Percentiles rank a stretch among this genome's conserved stretches.
Conservation (phyloP, 78 protist species). For the Dictyostelium brefeldianum region DNA sequence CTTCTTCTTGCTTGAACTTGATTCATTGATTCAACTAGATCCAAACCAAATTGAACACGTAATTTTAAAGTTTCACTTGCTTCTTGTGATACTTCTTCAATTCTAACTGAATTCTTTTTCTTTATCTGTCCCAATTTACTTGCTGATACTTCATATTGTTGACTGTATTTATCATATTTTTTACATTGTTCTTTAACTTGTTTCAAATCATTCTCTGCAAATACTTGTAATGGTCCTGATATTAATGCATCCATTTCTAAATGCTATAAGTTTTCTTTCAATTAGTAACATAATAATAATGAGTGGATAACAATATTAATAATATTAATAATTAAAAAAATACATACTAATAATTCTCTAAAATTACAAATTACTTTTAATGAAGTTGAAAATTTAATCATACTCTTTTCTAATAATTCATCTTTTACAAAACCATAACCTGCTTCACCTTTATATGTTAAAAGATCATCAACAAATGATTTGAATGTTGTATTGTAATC, state of each 20-base stretch:
- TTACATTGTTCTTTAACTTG: constrained; percentile 74
- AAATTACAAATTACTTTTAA: constrained; percentile 74
- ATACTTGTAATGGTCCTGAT: constrained; percentile 57
- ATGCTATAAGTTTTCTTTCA: background rate
- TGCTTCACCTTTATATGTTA: constrained; percentile 45
- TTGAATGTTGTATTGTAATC: constrained; percentile 51
- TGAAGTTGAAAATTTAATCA: constrained; percentile 49
- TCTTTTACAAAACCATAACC: constrained; percentile 18
- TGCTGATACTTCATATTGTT: constrained; percentile 53
- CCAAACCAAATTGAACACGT: constrained; percentile 56
- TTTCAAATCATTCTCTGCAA: constrained; percentile 74
- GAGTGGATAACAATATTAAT: too few relatives aligned
- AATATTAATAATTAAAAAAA: background rate
- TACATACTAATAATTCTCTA: constrained; percentile 73
- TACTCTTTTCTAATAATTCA: constrained; percentile 49
- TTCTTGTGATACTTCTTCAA: constrained; percentile 73
- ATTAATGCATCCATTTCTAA: constrained; percentile 72
- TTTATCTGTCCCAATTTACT: constrained; percentile 67
- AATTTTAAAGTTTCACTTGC: constrained; percentile 43
- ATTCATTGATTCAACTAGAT: constrained; percentile 75
- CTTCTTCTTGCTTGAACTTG: constrained; percentile 74
- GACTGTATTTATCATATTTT: constrained; percentile 70
- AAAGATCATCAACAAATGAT: constrained; percentile 65
- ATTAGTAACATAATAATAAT: background rate
- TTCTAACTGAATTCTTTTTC: constrained; percentile 58